Base-by-base conservation (phyloP, 106 monocot genomes). In the Acorus calamus region DNA sequence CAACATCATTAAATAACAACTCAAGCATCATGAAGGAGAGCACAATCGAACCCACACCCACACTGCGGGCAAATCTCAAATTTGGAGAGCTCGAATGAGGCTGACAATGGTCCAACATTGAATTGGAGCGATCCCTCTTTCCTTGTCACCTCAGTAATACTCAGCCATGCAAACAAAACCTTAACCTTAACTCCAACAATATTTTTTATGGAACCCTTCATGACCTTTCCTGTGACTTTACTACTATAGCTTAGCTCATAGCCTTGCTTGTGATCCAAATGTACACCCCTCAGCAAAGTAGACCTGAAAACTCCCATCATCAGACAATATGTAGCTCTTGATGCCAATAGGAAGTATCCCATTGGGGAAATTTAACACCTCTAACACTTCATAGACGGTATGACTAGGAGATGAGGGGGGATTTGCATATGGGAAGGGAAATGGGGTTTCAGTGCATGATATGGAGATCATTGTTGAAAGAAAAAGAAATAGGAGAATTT, bases 281-380 rank as follows among this genome's bases (percentile, higher is more conserved):
- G 66, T 66, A 50, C 83, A 83, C 28, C 28, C 28, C 2, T 74
- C 51, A 11, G 7, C 44, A 43, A 83, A 66, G 57, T 55, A 52
- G 12, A 76, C 76, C 28, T 79, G 75, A 53, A 83, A 83, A 56
- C 48, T 65, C 42, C 79, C 79, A 52, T 76, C 78, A 0, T n/a
- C 3, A 3, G 13, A 13, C 42, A 83, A 69, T 0, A 49, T 42
- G 79, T 71, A 83, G 55, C 75, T 69, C 42, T 50, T 52, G 51
- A 69, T 78, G 14, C 83, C 83, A 49, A 59, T 11, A 3, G 83
- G 83, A 53, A 83, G 83, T 63, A 83, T 72, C 8, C 75, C 83
- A 14, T 7, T 51, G 0, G 79, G 75, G 55, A 83, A 67, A 44
- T 65, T 41, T 75, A 50, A 66, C 7, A 5, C 5, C 64, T 75